Conservation (phyloP, 2,329 filamentous ascomycete genomes). For the Aspergillus texensis region DNA sequence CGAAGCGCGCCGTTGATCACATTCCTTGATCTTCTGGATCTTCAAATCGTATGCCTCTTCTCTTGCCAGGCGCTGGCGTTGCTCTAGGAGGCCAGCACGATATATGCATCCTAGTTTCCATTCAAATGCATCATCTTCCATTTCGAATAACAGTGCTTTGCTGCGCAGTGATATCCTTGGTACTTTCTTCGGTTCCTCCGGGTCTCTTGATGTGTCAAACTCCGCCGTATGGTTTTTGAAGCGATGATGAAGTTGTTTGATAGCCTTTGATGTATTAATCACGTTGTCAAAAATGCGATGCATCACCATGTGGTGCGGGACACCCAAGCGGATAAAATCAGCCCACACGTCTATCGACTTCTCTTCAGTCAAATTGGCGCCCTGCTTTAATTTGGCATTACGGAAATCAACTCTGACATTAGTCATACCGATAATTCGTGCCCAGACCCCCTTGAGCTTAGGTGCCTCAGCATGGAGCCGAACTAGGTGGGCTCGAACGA, state of each 20-base stretch:
- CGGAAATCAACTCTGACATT: slow-evolving; percentile 78
- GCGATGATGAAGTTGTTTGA: slow-evolving; percentile 87
- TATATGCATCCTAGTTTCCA: slow-evolving; percentile 97
- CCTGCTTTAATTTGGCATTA: slow-evolving; percentile 70
- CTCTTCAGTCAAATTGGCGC: slow-evolving; percentile 67
- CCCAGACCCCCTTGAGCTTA: slow-evolving; percentile 81
- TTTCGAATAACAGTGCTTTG: slow-evolving; percentile 81
- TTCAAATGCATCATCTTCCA: slow-evolving; percentile 95
- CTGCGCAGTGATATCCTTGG: slow-evolving; percentile 83
- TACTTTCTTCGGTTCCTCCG: slow-evolving; percentile 82
- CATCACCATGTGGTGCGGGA: slow-evolving; percentile 89
- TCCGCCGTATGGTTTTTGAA: slow-evolving; percentile 87
- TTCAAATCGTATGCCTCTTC: slow-evolving; percentile 90
- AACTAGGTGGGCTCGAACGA: slow-evolving; percentile 73
- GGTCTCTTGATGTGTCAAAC: slow-evolving; percentile 81
- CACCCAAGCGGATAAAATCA: slow-evolving; percentile 82
- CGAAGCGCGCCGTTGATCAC: slow-evolving; percentile 55
- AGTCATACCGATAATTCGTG: slow-evolving; percentile 81
- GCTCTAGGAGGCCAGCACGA: slow-evolving; percentile 82
- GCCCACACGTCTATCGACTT: slow-evolving; percentile 80
- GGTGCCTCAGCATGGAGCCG: slow-evolving; percentile 89
- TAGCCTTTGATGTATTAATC: slow-evolving; percentile 82
- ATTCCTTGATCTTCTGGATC: slow-evolving; percentile 77
- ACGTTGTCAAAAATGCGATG: slow-evolving; percentile 93
- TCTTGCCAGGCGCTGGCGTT: slow-evolving; percentile 83